Evolutionary conservation across 768 basidiomycete species (phyloP), one percentile per base, ranked within the genome.

Genomic region (Trametes gibbosa): DNA sequence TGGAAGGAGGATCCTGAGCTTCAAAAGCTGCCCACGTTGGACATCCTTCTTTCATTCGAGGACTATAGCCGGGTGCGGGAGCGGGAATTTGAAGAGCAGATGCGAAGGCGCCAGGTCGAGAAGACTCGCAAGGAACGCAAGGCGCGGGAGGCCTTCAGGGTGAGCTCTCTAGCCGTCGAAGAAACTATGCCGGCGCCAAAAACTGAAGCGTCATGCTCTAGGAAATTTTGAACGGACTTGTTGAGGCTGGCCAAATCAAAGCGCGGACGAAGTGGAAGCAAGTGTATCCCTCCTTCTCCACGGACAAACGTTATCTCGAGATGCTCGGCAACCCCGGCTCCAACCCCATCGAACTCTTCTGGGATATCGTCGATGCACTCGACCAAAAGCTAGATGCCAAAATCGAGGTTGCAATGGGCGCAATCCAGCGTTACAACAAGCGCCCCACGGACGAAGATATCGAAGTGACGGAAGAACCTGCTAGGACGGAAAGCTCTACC

Each of bases 291-390:
- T 73, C 78, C 23, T 86, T 98, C 75, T 77, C 78, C 7, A 78
- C 86, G 34, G 92, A 97, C 68, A 78, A 81, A 43, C 84, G 92
- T n/a, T 99, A 98, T 75, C 78, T 88, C 42, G 79, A 82, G 60
- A 85, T 98, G 73, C 84, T 98, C 17, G 96, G 97, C 16, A 91
- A 89, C 66, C 91, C 92, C 8, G 97, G 97, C 14, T 96, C 94
- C 1, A 95, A 91, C 64, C 95, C 96, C 0, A 80, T 99, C 29
- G 97, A 99, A 67, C 81, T 98, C 4, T 98, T 97, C 75, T 97
- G 95, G 93, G 96, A 98, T 72, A 70, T 81, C 10, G 88, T 97
- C 45, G 97, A 99, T 72, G 79, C 77, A 41, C 80, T 97, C 2
- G 95, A 94, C 68, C 91, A 95, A 69, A 82, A 86, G 63, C 81